Base-by-base conservation (phyloP, 2,329 filamentous ascomycete genomes). In the Celoporthe dispersa region DNA sequence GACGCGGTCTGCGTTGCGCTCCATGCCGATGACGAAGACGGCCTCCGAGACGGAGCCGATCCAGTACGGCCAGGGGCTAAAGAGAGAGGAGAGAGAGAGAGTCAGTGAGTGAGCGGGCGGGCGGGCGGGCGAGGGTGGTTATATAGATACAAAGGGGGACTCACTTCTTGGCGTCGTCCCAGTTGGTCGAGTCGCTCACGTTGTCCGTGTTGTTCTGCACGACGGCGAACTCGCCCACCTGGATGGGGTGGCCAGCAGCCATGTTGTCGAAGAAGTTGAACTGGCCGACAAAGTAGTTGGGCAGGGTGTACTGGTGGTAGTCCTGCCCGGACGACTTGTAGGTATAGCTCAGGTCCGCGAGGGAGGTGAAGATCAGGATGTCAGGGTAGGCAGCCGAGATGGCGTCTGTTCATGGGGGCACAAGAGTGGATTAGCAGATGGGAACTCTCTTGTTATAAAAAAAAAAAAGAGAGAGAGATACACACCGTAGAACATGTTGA, bases 41-140 rank as follows among this genome's bases (percentile, higher is more conserved):
- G 84, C 86, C 73, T 88, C 85, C 19, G 85, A 85, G 2, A 92
- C 87, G 11, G 86, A 82, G 35, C 88, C 89, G 64, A 87, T 86
- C 88, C 86, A 87, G 81, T 84, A 88, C 0, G 83, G 86, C 67
- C 67, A 69, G 31, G 31, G 62, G 41, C 70, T 71, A 22, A 16
- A 14, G 44, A 11, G 44, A n/a, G 8, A 37, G 22, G 81, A 35
- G 25, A 9, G 1, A 14, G 22, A 5, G 3, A 19, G 14, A 28
- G 3, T n/a, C n/a, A n/a, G n/a, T n/a, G n/a, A n/a, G n/a, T n/a
- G 31, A 33, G 37, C 2, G 37, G 37, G 7, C 37, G 35, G 35
- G 4, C 35, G 5, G 9, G 35, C 5, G 9, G 35, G 35, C 9
- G 9, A 37, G 35, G 5, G 9, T 37, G 35, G 9, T 5, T 37